phyloP scores from a whole-genome alignment of 2,329 filamentous ascomycete species.

The Neoscytalidium dimidiatum region DNA sequence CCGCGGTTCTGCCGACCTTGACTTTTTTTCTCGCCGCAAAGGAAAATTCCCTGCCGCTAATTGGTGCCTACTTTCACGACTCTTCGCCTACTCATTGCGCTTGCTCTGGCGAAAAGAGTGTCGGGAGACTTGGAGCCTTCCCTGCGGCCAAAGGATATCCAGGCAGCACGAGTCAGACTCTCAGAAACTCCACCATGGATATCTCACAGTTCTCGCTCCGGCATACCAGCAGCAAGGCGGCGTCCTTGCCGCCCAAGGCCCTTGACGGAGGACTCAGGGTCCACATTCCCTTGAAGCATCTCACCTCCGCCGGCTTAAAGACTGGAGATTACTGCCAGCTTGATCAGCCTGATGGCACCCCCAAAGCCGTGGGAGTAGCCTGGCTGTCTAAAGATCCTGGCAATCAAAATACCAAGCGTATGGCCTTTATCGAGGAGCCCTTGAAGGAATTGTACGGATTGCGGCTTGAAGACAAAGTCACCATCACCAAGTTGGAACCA shows the following conservation, averaged over 20 bases:
- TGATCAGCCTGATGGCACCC: slow-evolving; percentile 37
- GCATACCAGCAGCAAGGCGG: slow-evolving; percentile 47
- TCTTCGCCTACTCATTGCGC: neutral
- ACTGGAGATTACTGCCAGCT: slow-evolving; percentile 63
- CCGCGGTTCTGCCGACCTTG: neutral
- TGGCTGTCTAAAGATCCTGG: slow-evolving; percentile 58
- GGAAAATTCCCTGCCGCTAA: neutral
- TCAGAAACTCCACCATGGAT: neutral
- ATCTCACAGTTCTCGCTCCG: slow-evolving; percentile 11
- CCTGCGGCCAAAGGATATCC: no score
- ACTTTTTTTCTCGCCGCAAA: neutral
- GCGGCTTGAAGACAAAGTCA: slow-evolving; percentile 69
- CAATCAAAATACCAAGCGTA: slow-evolving; percentile 35
- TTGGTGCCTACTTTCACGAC: neutral
- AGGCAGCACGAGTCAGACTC: neutral
- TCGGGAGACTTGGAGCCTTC: no score
- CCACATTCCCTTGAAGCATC: slow-evolving; percentile 57
- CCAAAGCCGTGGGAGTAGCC: slow-evolving; percentile 60
- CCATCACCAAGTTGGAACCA: slow-evolving; percentile 55
- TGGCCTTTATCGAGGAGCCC: slow-evolving; percentile 66
- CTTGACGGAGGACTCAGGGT: slow-evolving; percentile 62
- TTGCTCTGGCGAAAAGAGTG: neutral
- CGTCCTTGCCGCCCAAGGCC: slow-evolving; percentile 49
- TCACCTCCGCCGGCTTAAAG: slow-evolving; percentile 57
- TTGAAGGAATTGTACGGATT: slow-evolving; percentile 73